Conservation (phyloP, 495 filamentous ascomycete species). For the Apodospora peruviana region DNA sequence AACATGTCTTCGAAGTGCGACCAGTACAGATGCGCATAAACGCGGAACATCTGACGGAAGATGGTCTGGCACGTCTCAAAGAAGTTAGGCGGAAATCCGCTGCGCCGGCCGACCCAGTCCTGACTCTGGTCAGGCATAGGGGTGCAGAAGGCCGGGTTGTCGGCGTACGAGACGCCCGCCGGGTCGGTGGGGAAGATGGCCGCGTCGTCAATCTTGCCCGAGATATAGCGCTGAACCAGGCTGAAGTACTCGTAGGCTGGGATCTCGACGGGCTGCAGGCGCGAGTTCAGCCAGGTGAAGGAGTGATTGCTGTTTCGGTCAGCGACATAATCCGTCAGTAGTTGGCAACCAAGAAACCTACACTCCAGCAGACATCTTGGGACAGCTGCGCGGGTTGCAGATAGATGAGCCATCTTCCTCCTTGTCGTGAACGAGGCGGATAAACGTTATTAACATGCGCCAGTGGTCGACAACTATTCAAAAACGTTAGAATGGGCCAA, state of each 20-base stretch:
- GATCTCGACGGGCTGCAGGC: constrained; percentile 60
- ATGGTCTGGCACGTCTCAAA: constrained; percentile 84
- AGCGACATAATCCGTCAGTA: background rate
- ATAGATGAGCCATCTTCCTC: constrained; percentile 68
- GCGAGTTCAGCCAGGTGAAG: constrained; percentile 84
- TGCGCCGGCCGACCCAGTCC: constrained; percentile 77
- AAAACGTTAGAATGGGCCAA: constrained; percentile 1
- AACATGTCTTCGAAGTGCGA: constrained; percentile 80
- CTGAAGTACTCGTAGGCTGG: constrained; percentile 82
- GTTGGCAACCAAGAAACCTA: constrained; percentile 42
- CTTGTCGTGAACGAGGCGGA: constrained; percentile 73
- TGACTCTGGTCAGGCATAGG: constrained; percentile 51
- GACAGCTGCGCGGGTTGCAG: constrained; percentile 77
- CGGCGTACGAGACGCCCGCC: constrained; percentile 51
- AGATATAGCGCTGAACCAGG: constrained; percentile 91
- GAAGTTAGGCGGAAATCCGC: constrained; percentile 83
- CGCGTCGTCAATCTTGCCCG: constrained; percentile 80
- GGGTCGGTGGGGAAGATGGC: constrained; percentile 78
- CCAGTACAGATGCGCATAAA: constrained; percentile 88
- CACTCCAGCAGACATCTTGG: constrained; percentile 87
- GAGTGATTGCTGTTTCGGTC: constrained; percentile 58
- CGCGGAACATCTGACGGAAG: constrained; percentile 95
- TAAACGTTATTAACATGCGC: constrained; percentile 73
- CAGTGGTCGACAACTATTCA: constrained; percentile 80
- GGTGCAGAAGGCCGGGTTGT: constrained; percentile 50